phyloP scores from a whole-genome alignment of 805 yeast species.

The Starmerella stellata region DNA sequence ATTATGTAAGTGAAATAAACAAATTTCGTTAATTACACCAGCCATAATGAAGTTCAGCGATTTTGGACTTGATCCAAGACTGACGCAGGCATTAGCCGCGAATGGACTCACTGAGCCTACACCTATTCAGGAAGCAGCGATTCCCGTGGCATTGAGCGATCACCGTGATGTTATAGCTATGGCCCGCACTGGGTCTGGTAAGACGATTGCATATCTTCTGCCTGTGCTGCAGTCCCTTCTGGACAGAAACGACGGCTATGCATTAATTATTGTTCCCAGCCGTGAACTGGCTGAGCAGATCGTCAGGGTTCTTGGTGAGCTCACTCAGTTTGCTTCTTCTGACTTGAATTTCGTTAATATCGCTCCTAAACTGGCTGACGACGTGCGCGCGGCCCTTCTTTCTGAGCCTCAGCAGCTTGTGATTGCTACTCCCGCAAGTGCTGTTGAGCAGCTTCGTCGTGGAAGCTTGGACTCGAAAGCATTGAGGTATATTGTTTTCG shows the following conservation, averaged over 20 bases:
- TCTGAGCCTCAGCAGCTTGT: constrained; percentile 62
- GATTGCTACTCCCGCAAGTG: constrained; percentile 72
- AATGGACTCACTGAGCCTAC: constrained; percentile 77
- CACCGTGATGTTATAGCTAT: constrained; percentile 83
- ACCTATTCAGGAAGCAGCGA: constrained; percentile 74
- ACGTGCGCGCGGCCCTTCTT: constrained; percentile 52
- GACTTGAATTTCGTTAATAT: constrained; percentile 48
- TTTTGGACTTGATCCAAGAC: constrained; percentile 63
- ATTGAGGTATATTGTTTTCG: constrained; percentile 62
- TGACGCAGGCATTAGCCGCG: constrained; percentile 65
- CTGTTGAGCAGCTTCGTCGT: constrained; percentile 32
- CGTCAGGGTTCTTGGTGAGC: constrained; percentile 43
- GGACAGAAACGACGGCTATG: constrained; percentile 24
- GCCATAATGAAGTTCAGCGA: constrained; percentile 36
- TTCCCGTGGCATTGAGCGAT: constrained; percentile 77
- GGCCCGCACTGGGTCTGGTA: constrained; percentile 92
- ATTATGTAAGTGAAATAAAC: neutral
- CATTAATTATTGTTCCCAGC: constrained; percentile 77
- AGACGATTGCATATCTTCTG: constrained; percentile 75
- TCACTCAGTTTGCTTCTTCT: constrained; percentile 54
- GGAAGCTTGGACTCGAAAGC: constrained; percentile 34
- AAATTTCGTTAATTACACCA: neutral
- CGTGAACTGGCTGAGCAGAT: constrained; percentile 85
- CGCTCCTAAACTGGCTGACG: constrained; percentile 41
- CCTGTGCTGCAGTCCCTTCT: constrained; percentile 72